These are phyloP conservation scores for Trypanosomatidae sp. DNA, from an alignment of 208 protist genomes.

Conservation along the genomic window DNA sequence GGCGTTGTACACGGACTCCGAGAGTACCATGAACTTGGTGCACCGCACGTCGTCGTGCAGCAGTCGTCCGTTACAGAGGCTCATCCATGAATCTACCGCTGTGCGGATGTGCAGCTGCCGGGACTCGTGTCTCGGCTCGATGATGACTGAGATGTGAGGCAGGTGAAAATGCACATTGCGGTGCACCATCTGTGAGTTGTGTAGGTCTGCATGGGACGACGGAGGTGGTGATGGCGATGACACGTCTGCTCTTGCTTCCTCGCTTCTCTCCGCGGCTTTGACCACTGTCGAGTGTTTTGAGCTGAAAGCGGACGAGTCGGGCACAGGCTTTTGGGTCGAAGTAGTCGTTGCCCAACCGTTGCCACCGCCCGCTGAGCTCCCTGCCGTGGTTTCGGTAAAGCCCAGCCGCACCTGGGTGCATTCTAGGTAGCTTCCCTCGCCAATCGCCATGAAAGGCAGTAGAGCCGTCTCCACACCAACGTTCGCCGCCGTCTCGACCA, in stretches of 20 bases:
- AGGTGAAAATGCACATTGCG: constrained; percentile 23
- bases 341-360: not conserved
- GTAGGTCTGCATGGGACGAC: not conserved
- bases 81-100: constrained; percentile 13
- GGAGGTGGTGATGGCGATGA: not conserved
- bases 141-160: constrained; percentile 22
- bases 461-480: constrained; percentile 45
- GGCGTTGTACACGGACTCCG: constrained; percentile 27
- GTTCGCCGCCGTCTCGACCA: constrained; percentile 29
- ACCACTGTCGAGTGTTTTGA: not conserved
- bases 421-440: constrained; percentile 75
- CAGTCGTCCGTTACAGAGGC: constrained; percentile 16
- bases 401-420: constrained; percentile 52
- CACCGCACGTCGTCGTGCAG: constrained; percentile 26
- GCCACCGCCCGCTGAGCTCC: not conserved
- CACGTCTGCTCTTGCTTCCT: not conserved
- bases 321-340: not conserved
- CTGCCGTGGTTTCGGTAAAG: constrained; percentile 26
- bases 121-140: constrained; percentile 19
- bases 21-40: constrained; percentile 19
- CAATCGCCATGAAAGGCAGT: constrained; percentile 67
- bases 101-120: constrained; percentile 24
- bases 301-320: not conserved
- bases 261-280: not conserved
- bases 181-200: constrained; percentile 9